phyloP scores from a whole-genome alignment of 495 filamentous ascomycete genomes.

The Lasiosphaeriaceae sp. region DNA sequence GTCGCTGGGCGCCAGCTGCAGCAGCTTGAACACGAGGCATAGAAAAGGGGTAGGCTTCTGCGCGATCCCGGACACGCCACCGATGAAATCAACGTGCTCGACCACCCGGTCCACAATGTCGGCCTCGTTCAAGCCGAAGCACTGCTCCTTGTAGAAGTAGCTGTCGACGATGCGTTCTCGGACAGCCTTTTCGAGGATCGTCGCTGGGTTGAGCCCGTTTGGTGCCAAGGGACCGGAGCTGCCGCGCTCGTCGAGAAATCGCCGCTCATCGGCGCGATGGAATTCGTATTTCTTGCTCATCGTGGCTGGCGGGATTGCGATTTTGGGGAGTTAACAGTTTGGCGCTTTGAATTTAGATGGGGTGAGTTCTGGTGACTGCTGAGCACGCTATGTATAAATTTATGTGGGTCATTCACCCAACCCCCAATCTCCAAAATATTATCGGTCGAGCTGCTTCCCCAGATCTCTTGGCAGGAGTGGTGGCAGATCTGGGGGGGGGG shows the following conservation, averaged over 20 bases:
- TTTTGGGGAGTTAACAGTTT: no score
- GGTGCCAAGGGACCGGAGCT: slow-evolving; percentile 44
- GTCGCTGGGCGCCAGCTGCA: slow-evolving; percentile 77
- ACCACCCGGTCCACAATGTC: slow-evolving; percentile 87
- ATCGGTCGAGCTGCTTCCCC: neutral
- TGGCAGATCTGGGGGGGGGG: no score
- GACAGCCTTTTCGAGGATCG: slow-evolving; percentile 87
- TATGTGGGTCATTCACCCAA: neutral
- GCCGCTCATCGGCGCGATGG: slow-evolving; percentile 70
- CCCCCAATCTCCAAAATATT: neutral
- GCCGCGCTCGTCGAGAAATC: slow-evolving; percentile 75
- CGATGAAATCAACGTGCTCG: slow-evolving; percentile 72
- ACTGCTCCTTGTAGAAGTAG: slow-evolving; percentile 98
- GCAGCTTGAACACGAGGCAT: slow-evolving; percentile 90
- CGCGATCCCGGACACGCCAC: slow-evolving; percentile 75
- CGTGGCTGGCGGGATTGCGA: neutral
- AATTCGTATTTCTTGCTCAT: slow-evolving; percentile 29
- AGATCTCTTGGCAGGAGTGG: neutral
- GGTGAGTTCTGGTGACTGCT: neutral
- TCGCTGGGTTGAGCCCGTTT: slow-evolving; percentile 79
- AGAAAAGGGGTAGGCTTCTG: slow-evolving; percentile 90
- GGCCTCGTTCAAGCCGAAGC: slow-evolving; percentile 90
- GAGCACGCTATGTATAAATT: neutral
- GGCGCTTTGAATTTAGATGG: neutral
- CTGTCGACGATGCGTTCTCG: slow-evolving; percentile 90